phyloP scores from a whole-genome alignment of 83 land plant species.

The Isoetes engelmannii region DNA sequence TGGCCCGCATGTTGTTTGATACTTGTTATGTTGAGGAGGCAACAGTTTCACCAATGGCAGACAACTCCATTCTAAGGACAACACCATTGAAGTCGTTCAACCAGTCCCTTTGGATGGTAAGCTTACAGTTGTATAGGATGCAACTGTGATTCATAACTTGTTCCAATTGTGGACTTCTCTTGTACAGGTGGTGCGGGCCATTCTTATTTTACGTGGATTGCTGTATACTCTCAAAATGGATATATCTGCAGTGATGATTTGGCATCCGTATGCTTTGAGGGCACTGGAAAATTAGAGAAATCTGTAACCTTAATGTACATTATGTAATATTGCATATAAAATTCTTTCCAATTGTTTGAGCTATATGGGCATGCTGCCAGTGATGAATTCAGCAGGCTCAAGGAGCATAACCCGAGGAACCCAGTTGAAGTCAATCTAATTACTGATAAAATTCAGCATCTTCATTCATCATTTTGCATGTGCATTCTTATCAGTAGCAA shows the following conservation, averaged over 20 bases:
- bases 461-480: too few species aligned
- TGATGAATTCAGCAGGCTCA: too few species aligned
- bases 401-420: too few species aligned
- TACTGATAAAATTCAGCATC: too few species aligned
- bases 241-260: conserved; percentile 35
- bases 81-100: conserved; percentile 38
- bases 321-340: too few species aligned
- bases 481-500: too few species aligned
- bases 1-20: conserved; percentile 45
- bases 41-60: conserved; percentile 44
- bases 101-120: conserved; percentile 45
- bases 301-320: too few species aligned
- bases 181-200: conserved; percentile 40
- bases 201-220: conserved; percentile 36
- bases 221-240: conserved; percentile 36
- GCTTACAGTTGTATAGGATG: neutral
- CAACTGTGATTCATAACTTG: neutral
- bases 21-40: conserved; percentile 45
- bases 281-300: conserved; percentile 9
- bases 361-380: too few species aligned
- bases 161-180: neutral
- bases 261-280: conserved; percentile 33
- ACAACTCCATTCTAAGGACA: conserved; percentile 35
- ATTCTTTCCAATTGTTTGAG: too few species aligned
- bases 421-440: too few species aligned